Evolutionary conservation across 352 stramenopile species (phyloP), one percentile per base, ranked within the genome.

Genomic region (Stramenopiles sp.): DNA sequence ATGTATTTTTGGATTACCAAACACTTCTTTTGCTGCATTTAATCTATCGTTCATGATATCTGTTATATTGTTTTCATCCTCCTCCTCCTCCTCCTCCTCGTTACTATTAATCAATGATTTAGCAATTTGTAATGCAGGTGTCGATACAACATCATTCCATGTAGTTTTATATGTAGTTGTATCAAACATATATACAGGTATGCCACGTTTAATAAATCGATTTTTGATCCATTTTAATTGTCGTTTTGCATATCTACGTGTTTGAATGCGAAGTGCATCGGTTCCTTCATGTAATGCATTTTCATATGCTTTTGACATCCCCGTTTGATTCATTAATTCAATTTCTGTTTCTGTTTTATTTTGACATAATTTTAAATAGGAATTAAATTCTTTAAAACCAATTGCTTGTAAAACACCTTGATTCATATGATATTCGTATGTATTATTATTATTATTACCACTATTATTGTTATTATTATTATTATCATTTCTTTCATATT

Each of bases 371-470:
- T 90, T 82, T 32, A 92, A 88, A 80, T 93, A 92, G 33, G 88
- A 86, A 76, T 90, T 85, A 78, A 95, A 94, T 82, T 95, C 90
- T 78, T 94, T 95, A 83, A 93, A 94, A 30, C 90, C 90, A 79
- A 95, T 95, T 20, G 90, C 90, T 81, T 93, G 88, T 4, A 92
- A 83, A 74, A 94, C 90, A 1, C 90, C 90, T 20, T 91, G 78
- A n/a, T n/a, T n/a, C n/a, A n/a, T n/a, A n/a, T n/a, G n/a, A n/a
- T n/a, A n/a, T n/a, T n/a, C n/a, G n/a, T n/a, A n/a, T n/a, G n/a
- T n/a, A n/a, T n/a, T n/a, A n/a, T n/a, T n/a, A n/a, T n/a, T n/a
- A n/a, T n/a, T n/a, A n/a, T n/a, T n/a, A n/a, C n/a, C n/a, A n/a
- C n/a, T n/a, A n/a, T n/a, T n/a, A n/a, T n/a, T n/a, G n/a, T n/a